A percentile compares a stretch with the other conserved stretches of the same genome.
Conservation (phyloP, 768 basidiomycete species). For the Russula sp. region DNA sequence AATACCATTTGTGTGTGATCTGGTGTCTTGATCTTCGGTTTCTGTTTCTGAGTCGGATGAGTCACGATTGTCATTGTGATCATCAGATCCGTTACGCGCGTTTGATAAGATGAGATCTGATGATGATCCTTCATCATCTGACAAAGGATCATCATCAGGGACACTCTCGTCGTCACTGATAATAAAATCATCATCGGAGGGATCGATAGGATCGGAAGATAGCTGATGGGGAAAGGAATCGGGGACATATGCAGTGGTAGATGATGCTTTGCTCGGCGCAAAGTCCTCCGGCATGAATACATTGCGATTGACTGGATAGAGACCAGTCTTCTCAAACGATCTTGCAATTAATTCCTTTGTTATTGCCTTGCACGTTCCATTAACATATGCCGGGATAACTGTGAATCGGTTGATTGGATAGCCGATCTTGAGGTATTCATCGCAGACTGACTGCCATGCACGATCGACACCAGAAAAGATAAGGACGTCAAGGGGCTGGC, state of each 20-base stretch:
- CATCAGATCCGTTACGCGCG: no score
- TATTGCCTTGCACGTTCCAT: rapidly evolving
- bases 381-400: neutral
- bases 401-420: neutral
- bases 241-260: neutral
- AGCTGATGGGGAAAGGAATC: neutral
- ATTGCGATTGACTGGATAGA: neutral
- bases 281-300: neutral
- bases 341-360: neutral
- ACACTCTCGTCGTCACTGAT: no score
- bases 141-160: no score
- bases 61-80: no score
- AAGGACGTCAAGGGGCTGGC: neutral
- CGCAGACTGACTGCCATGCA: neutral
- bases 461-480: neutral
- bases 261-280: neutral
- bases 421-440: neutral
- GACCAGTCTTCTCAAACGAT: neutral
- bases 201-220: neutral
- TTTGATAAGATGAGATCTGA: no score
- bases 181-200: neutral
- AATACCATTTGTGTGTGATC: no score
- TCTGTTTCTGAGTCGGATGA: no score
- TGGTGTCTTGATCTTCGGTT: no score
- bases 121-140: no score